Conservation (phyloP, 2,329 filamentous ascomycete species). For the Aspergillus awamori region DNA sequence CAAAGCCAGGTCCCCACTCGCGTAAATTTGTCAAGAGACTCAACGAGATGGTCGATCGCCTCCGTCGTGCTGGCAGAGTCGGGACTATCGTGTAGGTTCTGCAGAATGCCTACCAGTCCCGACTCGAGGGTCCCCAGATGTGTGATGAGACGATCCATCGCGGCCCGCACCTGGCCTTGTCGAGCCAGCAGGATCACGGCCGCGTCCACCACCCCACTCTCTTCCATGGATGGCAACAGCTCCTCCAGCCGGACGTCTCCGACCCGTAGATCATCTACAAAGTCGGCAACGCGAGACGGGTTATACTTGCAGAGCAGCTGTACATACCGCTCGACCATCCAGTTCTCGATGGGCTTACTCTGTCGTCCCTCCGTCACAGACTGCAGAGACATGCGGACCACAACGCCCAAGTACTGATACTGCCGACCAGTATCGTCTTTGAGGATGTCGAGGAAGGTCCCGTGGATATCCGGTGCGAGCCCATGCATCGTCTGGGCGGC, state of each 20-base stretch:
- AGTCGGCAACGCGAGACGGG: conserved; percentile 79
- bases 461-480: conserved; percentile 66
- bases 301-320: conserved; percentile 89
- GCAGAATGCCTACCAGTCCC: conserved; percentile 72
- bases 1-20: conserved; percentile 96
- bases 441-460: conserved; percentile 65
- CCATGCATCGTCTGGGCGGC: conserved; percentile 67
- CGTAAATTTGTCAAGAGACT: conserved; percentile 82
- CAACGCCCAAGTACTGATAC: conserved; percentile 73
- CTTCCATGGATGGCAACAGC: conserved; percentile 84
- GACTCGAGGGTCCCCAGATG: conserved; percentile 80
- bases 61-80: conserved; percentile 63
- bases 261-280: conserved; percentile 74
- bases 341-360: conserved; percentile 49
- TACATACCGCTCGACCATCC: conserved; percentile 80
- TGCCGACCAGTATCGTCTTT: conserved; percentile 65
- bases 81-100: conserved; percentile 59
- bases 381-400: conserved; percentile 67
- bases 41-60: conserved; percentile 72
- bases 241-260: conserved; percentile 77
- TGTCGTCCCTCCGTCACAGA: conserved; percentile 34
- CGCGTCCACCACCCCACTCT: conserved; percentile 86
- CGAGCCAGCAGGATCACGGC: conserved; percentile 87
- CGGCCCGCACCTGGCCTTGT: conserved; percentile 79
- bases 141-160: conserved; percentile 80